Base-by-base conservation (phyloP, 2,329 filamentous ascomycete genomes). In the Ophiostoma fasciatum region DNA sequence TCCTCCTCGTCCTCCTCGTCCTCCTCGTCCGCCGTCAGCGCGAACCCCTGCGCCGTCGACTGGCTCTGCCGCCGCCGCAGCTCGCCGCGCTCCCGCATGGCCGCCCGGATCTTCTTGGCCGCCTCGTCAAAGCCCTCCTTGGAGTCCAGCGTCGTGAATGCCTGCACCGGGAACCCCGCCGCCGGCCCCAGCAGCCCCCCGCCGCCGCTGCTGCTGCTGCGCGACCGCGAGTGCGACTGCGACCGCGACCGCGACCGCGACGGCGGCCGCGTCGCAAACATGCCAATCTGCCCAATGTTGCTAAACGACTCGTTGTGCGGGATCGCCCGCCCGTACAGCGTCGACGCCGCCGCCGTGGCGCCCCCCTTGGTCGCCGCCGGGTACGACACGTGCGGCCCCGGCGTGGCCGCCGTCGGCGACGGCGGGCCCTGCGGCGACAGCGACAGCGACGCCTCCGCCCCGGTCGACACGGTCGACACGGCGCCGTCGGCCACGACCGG, bases 271-370 rank as follows among this genome's bases (percentile, higher is more conserved):
- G 83, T 90, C 3, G 87, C 84, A 60, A 96, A 98, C 59, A 98
- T 78, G 42, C 81, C 82, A 46, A 94, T 79, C 33, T 72, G 75
- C 11, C 82, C 80, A 44, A 96, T 79, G 55, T 96, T 88, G 56
- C 78, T 78, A 61, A 94, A 94, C 1, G 82, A 90, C 58, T 96
- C 90, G 61, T 94, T 94, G 41, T 82, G 77, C 8, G 88, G 87
- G 45, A 71, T 62, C 2, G 62, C 60, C 14, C 64, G 61, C 49
- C 66, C 68, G 21, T 66, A 71, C 45, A 60, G 59, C 20, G 62
- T 70, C 61, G 30, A 56, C 51, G 31, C 52, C 55, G 33, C 27
- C 22, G 33, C 49, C 47, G 9, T 50, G 6, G 20, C 20, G 20
- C 53, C 4, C 48, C 47, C 14, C 28, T 29, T 33, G 28, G 39